phyloP scores from a whole-genome alignment of 345 rosid species.

The Salix brachista region DNA sequence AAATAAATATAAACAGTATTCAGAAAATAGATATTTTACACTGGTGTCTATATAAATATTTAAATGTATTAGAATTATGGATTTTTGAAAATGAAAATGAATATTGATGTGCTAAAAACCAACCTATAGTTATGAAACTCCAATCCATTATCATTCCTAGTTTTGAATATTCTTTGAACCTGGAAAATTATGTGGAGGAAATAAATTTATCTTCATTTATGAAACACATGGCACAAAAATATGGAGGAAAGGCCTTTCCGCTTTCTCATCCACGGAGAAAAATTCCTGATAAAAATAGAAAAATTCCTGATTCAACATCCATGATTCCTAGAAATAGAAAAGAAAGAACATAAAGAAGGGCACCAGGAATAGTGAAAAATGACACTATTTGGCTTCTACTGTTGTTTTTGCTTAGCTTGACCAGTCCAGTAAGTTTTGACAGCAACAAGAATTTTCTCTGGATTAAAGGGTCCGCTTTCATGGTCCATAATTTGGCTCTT shows the following conservation, averaged over 20 bases:
- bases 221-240: background rate
- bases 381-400: conserved; percentile 7
- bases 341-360: background rate
- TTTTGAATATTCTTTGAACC: background rate
- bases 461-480: conserved; percentile 91
- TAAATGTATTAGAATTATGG: no score
- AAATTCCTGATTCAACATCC: background rate
- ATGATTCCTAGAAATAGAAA: background rate
- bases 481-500: conserved; percentile 72
- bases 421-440: conserved; percentile 92
- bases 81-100: no score
- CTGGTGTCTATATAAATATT: no score
- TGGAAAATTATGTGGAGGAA: background rate
- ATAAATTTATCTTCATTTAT: background rate
- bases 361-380: background rate
- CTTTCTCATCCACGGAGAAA: background rate
- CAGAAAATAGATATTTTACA: no score
- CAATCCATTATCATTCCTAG: no score
- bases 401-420: conserved; percentile 32
- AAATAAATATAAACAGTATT: no score
- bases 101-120: no score
- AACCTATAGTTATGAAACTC: no score
- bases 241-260: background rate
- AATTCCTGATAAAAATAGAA: background rate
- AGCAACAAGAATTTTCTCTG: conserved; percentile 88